Percentiles rank a stretch among this genome's conserved stretches.
Evolutionary conservation across 2,329 filamentous ascomycete species (phyloP).

Genomic region (Aspergillus ruber): DNA sequence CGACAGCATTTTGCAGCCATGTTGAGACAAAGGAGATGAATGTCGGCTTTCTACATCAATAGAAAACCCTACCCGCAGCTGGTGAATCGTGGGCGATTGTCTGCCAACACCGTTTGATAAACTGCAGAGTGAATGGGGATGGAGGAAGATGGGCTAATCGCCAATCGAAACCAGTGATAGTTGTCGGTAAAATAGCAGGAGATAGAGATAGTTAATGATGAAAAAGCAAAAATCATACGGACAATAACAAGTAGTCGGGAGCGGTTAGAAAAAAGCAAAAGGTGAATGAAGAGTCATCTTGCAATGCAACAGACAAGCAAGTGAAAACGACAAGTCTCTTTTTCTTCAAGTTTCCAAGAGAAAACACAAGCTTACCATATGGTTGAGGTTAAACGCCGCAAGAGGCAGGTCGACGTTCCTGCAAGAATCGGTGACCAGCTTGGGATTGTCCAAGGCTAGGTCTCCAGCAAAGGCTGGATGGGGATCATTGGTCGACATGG

Average conservation of each 20-base stretch:
- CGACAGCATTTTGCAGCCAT: conserved; percentile 2
- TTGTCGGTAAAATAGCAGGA: background rate
- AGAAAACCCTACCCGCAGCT: background rate
- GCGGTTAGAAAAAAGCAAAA: background rate
- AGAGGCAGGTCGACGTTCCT: conserved; percentile 19
- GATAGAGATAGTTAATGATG: background rate
- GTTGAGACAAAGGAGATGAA: conserved; percentile 8
- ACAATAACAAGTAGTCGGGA: too few relatives aligned
- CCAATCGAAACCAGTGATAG: background rate
- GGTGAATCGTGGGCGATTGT: conserved; percentile 10
- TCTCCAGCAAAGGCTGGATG: conserved; percentile 4
- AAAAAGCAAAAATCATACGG: background rate
- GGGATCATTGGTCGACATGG: background rate
- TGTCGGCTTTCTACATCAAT: conserved; percentile 12
- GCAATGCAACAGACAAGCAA: background rate
- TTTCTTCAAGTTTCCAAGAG: background rate
- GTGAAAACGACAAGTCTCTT: background rate
- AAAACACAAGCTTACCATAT: conserved; percentile 15
- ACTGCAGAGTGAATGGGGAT: conserved; percentile 7
- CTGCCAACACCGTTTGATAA: conserved; percentile 9
- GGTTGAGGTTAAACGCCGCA: conserved; percentile 16
- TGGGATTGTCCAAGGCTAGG: conserved; percentile 16
- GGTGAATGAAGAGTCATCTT: background rate
- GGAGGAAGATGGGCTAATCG: background rate
- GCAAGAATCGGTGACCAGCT: conserved; percentile 15